Percentiles rank a stretch among this genome's conserved stretches.
Evolutionary conservation across 139 green algal genomes (phyloP).

Genomic region (Picochlorum sp.): DNA sequence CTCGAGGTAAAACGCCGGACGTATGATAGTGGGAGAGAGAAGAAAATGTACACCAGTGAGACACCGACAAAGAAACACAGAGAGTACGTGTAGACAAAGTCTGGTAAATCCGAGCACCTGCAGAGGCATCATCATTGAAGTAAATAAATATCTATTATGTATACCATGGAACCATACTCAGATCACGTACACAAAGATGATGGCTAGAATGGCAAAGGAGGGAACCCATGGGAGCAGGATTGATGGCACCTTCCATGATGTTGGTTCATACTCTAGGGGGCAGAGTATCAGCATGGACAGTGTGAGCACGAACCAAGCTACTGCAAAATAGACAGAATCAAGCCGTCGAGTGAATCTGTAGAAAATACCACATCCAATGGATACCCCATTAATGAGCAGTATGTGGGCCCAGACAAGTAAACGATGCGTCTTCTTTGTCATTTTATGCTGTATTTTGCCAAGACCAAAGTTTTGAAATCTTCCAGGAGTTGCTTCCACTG

Average conservation of each 20-base stretch:
- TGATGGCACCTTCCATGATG: slow-evolving; percentile 3
- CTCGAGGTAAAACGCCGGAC: slow-evolving; percentile 18
- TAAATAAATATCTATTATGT: not conserved
- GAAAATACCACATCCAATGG: slow-evolving; percentile 1
- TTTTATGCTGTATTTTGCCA: not conserved
- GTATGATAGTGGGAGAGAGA: slow-evolving; percentile 30
- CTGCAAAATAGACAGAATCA: not conserved
- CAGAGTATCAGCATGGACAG: slow-evolving; percentile 11
- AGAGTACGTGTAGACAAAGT: not conserved
- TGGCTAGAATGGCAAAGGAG: slow-evolving; percentile 15
- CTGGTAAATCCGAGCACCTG: not conserved
- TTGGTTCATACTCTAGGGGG: slow-evolving; percentile 20
- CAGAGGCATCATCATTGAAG: not conserved
- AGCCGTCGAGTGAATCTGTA: not conserved
- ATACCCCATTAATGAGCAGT: slow-evolving; percentile 8
- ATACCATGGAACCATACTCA: not conserved
- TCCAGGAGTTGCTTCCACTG: not conserved
- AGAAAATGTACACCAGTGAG: slow-evolving; percentile 22
- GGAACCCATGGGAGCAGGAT: slow-evolving; percentile 32
- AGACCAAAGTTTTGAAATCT: not conserved
- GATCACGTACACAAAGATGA: slow-evolving; percentile 21
- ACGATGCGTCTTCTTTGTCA: not conserved
- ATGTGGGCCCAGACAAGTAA: slow-evolving; percentile 2
- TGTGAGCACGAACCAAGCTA: slow-evolving; percentile 4
- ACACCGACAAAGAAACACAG: not conserved